These are phyloP conservation scores for Saturnispora mendoncae DNA, from an alignment of 805 yeast species.

Conservation along the genomic window DNA sequence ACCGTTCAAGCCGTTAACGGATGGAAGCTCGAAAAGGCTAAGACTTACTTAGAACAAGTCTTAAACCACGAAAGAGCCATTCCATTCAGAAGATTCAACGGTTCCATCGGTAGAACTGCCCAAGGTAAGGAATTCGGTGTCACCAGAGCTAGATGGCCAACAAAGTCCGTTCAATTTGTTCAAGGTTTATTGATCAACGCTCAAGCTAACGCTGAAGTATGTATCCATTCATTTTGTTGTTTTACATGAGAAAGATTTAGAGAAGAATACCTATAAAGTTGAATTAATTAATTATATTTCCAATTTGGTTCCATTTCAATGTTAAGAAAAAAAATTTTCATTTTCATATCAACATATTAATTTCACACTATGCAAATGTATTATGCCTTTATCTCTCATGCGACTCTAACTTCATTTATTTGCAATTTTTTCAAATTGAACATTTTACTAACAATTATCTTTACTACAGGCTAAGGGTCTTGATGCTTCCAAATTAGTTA, in stretches of 20 bases:
- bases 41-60: conserved; percentile 91
- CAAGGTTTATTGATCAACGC: conserved; percentile 95
- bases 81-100: conserved; percentile 97
- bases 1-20: conserved; percentile 98
- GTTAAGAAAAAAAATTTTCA: conserved; percentile 1
- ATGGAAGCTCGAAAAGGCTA: conserved; percentile 95
- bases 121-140: conserved; percentile 99
- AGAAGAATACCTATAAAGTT: no score
- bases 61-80: conserved; percentile 98
- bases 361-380: not conserved
- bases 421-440: not conserved
- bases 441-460: conserved; percentile 1
- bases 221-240: conserved; percentile 25
- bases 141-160: conserved; percentile 99
- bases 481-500: conserved; percentile 86
- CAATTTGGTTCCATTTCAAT: no score
- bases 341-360: not conserved
- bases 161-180: conserved; percentile 91
- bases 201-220: conserved; percentile 92
- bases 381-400: not conserved
- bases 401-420: not conserved
- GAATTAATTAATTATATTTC: not conserved
- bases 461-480: conserved; percentile 74
- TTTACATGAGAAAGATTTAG: no score
- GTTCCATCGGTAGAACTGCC: conserved; percentile 97